phyloP scores from a whole-genome alignment of 2,329 filamentous ascomycete genomes.

The Xenosphaeropsis pyriputrescens region DNA sequence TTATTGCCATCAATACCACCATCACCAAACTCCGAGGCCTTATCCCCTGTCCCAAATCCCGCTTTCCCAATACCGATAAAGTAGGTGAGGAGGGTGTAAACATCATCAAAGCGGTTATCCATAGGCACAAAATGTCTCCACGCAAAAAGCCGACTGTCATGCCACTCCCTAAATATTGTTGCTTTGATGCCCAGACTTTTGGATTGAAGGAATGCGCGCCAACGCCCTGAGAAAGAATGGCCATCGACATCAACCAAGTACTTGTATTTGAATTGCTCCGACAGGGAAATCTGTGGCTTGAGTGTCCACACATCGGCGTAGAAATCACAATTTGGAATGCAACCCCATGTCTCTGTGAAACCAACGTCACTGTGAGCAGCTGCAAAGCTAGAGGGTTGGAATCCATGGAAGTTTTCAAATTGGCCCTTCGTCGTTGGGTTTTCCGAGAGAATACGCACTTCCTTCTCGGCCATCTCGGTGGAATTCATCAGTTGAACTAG shows the following conservation, averaged over 20 bases:
- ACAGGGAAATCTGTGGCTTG: slow-evolving; percentile 39
- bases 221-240: slow-evolving; percentile 55
- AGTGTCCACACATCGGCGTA: slow-evolving; percentile 27
- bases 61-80: slow-evolving; percentile 46
- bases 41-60: slow-evolving; percentile 22
- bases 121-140: slow-evolving; percentile 77
- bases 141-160: slow-evolving; percentile 55
- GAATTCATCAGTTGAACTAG: slow-evolving; percentile 38
- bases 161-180: slow-evolving; percentile 70
- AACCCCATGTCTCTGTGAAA: slow-evolving; percentile 25
- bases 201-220: slow-evolving; percentile 53
- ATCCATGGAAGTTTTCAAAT: slow-evolving; percentile 24
- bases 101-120: slow-evolving; percentile 58
- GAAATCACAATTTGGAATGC: slow-evolving; percentile 28
- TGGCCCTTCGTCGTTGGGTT: slow-evolving; percentile 21
- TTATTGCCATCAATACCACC: slow-evolving; percentile 32
- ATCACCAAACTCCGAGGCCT: slow-evolving; percentile 25
- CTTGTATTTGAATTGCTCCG: slow-evolving; percentile 44
- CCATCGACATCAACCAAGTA: slow-evolving; percentile 68
- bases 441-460: slow-evolving; percentile 18
- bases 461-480: slow-evolving; percentile 27
- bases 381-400: slow-evolving; percentile 21
- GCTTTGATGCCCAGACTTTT: slow-evolving; percentile 63
- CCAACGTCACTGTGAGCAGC: slow-evolving; percentile 17
- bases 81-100: slow-evolving; percentile 61